Conservation (phyloP, 805 yeast genomes). For the Kluyveromyces starmeri region DNA sequence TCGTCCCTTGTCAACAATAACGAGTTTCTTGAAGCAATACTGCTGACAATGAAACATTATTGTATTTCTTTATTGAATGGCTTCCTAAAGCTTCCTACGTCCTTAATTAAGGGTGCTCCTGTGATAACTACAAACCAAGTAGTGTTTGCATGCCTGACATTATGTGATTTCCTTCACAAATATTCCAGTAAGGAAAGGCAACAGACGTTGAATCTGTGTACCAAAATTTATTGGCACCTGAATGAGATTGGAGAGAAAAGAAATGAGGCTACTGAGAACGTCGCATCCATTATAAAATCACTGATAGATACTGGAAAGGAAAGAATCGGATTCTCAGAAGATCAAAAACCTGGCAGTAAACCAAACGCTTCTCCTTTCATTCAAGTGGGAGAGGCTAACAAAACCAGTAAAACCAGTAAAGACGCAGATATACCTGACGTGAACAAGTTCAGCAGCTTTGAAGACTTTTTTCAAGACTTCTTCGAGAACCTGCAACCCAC, state of each 20-base stretch:
- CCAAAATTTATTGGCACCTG: slow-evolving; percentile 50
- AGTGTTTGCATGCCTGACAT: slow-evolving; percentile 45
- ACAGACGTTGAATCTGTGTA: slow-evolving; percentile 37
- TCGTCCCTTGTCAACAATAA: slow-evolving; percentile 17
- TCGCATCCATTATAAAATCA: slow-evolving; percentile 45
- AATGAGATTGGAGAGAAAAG: slow-evolving; percentile 47
- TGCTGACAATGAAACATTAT: slow-evolving; percentile 37
- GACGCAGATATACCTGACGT: slow-evolving; percentile 34
- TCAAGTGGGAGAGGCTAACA: slow-evolving; percentile 1
- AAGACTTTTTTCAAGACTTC: slow-evolving; percentile 47
- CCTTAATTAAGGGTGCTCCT: slow-evolving; percentile 48
- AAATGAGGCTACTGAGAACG: slow-evolving; percentile 53
- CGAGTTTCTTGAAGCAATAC: slow-evolving; percentile 23
- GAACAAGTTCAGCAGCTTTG: slow-evolving; percentile 42
- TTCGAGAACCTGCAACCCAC: slow-evolving; percentile 30
- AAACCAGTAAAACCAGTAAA: too few relatives aligned
- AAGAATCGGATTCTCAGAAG: slow-evolving; percentile 10
- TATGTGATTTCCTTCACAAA: slow-evolving; percentile 39
- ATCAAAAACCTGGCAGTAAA: slow-evolving; percentile 9
- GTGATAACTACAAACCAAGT: slow-evolving; percentile 42
- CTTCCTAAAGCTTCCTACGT: slow-evolving; percentile 36
- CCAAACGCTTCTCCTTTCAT: slow-evolving; percentile 6
- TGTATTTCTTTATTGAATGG: slow-evolving; percentile 38
- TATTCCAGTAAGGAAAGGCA: slow-evolving; percentile 34
- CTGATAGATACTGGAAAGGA: slow-evolving; percentile 38